A percentile compares a stretch with the other conserved stretches of the same genome.
phyloP scores from a whole-genome alignment of 169 alveolate genomes.

The Theileria annulata region DNA sequence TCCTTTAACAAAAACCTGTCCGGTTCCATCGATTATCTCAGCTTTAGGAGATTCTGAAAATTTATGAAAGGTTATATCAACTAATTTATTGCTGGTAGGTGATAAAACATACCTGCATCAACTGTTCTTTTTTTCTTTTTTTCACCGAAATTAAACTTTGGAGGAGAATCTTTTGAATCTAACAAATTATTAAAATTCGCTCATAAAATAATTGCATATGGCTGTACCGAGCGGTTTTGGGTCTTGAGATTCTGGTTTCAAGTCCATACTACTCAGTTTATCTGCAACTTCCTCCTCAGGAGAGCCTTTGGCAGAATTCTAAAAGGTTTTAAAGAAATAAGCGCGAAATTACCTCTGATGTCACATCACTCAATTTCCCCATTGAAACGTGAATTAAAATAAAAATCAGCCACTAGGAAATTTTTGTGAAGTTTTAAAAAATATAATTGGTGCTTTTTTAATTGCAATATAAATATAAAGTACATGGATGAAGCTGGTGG shows the following conservation, averaged over 20 bases:
- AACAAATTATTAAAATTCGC: not conserved
- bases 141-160: conserved; percentile 83
- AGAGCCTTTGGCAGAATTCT: conserved; percentile 4
- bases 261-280: conserved; percentile 2
- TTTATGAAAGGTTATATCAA: conserved; percentile 17
- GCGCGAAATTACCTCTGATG: conserved; percentile 2
- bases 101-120: conserved; percentile 63
- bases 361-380: conserved; percentile 22
- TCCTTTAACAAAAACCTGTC: conserved; percentile 82
- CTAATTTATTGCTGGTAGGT: conserved; percentile 1
- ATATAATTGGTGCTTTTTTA: not conserved
- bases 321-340: not conserved
- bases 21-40: conserved; percentile 77
- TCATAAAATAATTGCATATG: not conserved
- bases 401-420: not conserved
- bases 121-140: conserved; percentile 82
- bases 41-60: conserved; percentile 60
- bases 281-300: conserved; percentile 12
- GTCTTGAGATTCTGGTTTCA: conserved; percentile 8
- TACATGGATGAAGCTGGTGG: not conserved
- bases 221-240: not conserved
- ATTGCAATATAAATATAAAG: not conserved
- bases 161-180: conserved; percentile 60
- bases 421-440: not conserved
- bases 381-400: conserved; percentile 6